Percentiles rank a stretch among this genome's conserved stretches.
Evolutionary conservation across 306 rosid species (phyloP).

Genomic region (Hippophae gyantsensis): DNA sequence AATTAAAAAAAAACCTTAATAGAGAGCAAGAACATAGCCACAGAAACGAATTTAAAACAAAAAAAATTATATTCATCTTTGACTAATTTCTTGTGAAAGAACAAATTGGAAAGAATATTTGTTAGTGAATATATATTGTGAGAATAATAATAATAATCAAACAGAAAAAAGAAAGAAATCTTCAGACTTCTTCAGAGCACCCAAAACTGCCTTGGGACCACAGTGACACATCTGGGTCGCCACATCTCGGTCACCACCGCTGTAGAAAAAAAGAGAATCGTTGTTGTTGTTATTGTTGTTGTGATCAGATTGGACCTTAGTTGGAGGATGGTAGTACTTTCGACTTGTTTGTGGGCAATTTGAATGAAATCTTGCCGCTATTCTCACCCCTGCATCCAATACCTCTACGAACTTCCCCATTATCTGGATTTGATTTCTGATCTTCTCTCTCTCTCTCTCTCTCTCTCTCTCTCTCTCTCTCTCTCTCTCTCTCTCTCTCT

Average conservation of each 20-base stretch:
- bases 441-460: too few relatives aligned
- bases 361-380: slow-evolving; percentile 45
- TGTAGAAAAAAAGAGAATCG: background rate
- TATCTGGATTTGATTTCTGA: too few relatives aligned
- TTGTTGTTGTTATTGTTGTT: slow-evolving; percentile 9
- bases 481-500: too few relatives aligned
- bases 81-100: too few relatives aligned
- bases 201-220: slow-evolving; percentile 16
- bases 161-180: slow-evolving; percentile 54
- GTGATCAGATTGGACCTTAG: slow-evolving; percentile 16
- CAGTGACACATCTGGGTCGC: slow-evolving; percentile 15
- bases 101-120: too few relatives aligned
- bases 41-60: too few relatives aligned
- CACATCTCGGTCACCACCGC: background rate
- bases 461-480: too few relatives aligned
- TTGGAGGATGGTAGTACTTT: slow-evolving; percentile 46
- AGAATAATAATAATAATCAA: slow-evolving; percentile 14
- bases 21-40: too few relatives aligned
- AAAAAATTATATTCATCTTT: too few relatives aligned
- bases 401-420: slow-evolving; percentile 42
- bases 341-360: slow-evolving; percentile 51
- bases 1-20: too few relatives aligned
- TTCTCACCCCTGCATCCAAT: slow-evolving; percentile 44
- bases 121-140: too few relatives aligned
- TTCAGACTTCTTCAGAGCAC: background rate